Conservation (phyloP, 2,329 filamentous ascomycete species). For the Calonectria crousiana region DNA sequence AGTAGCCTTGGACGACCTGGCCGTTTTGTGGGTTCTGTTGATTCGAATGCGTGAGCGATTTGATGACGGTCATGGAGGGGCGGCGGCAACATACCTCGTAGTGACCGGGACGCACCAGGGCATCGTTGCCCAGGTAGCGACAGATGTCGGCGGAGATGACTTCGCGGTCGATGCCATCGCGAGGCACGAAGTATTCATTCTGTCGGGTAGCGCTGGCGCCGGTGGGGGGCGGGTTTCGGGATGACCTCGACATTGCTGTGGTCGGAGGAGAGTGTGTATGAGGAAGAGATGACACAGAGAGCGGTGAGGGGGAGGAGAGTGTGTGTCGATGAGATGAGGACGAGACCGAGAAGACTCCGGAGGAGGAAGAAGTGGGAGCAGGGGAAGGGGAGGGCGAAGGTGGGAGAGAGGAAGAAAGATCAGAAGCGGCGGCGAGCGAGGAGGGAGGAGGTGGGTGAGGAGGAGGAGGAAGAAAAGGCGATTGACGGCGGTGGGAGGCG, state of each 20-base stretch:
- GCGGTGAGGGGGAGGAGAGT: conserved; percentile 34
- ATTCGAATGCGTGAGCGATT: conserved; percentile 39
- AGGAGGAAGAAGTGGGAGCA: conserved; percentile 33
- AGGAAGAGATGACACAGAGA: conserved; percentile 34
- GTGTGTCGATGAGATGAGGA: conserved; percentile 32
- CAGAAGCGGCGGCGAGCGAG: conserved; percentile 40
- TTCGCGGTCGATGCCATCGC: conserved; percentile 85
- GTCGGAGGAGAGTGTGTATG: conserved; percentile 34
- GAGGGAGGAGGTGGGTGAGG: conserved; percentile 41
- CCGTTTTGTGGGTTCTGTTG: conserved; percentile 65
- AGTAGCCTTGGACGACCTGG: conserved; percentile 78
- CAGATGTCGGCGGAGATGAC: conserved; percentile 89
- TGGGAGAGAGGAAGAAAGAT: conserved; percentile 33
- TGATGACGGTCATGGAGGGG: conserved; percentile 22
- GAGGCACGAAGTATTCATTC: conserved; percentile 85
- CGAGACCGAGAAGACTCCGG: conserved; percentile 27
- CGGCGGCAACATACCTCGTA: conserved; percentile 71
- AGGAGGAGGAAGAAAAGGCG: conserved; percentile 48
- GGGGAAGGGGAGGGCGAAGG: conserved; percentile 32
- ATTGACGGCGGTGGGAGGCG: conserved; percentile 41
- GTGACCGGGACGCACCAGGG: conserved; percentile 79
- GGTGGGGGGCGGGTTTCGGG: conserved; percentile 52
- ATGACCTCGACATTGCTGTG: conserved; percentile 54
- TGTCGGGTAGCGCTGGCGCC: conserved; percentile 62
- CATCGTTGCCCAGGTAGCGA: conserved; percentile 86